These are phyloP conservation scores for Picea sitchensis DNA, from an alignment of 75 land plant genomes.

Conservation along the genomic window DNA sequence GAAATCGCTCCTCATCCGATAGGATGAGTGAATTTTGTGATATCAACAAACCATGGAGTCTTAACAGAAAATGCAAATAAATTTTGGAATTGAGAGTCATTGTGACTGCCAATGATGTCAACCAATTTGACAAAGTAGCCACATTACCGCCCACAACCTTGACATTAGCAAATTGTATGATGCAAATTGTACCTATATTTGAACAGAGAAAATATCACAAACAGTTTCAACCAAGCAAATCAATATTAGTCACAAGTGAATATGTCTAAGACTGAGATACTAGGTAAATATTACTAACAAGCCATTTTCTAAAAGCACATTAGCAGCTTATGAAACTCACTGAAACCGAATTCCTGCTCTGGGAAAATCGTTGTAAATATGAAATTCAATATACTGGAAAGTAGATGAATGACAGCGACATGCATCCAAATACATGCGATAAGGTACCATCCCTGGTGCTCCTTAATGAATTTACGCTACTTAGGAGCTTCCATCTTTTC, in stretches of 20 bases:
- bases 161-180: neutral
- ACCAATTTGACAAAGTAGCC: too few relatives aligned
- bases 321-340: slow-evolving; percentile 28
- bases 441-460: slow-evolving; percentile 78
- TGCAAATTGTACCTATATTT: neutral
- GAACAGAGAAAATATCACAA: neutral
- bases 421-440: slow-evolving; percentile 88
- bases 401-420: slow-evolving; percentile 85
- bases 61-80: too few relatives aligned
- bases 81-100: too few relatives aligned
- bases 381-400: slow-evolving; percentile 86
- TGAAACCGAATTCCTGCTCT: slow-evolving; percentile 85
- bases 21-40: too few relatives aligned
- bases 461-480: slow-evolving; percentile 45
- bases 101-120: too few relatives aligned
- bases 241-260: neutral
- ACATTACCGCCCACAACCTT: too few relatives aligned
- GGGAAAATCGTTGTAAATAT: slow-evolving; percentile 72
- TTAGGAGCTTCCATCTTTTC: slow-evolving; percentile 74
- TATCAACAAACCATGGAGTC: too few relatives aligned
- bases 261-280: neutral
- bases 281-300: neutral
- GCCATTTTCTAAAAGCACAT: neutral
- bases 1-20: too few relatives aligned
- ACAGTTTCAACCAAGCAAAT: neutral